Evolutionary conservation across 257 asterid genomes (phyloP).

Genomic region (Forsythia viridissima): DNA sequence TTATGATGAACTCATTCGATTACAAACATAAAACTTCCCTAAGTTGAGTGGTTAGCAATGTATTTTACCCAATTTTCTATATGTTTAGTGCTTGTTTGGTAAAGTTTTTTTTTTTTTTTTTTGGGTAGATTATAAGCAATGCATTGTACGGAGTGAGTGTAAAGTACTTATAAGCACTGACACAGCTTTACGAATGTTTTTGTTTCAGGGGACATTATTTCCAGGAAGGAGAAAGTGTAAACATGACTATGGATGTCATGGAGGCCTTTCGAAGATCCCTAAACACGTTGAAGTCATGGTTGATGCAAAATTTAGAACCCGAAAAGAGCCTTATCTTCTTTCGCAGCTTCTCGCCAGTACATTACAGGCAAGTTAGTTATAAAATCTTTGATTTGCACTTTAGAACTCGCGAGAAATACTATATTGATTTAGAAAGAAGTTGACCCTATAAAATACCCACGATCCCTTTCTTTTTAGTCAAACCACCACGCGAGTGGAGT

Average conservation of each 20-base stretch:
- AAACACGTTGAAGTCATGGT: constrained; percentile 59
- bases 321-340: constrained; percentile 54
- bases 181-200: neutral
- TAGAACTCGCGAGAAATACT: too few species aligned
- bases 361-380: constrained; percentile 50
- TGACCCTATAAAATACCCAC: too few species aligned
- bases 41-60: neutral
- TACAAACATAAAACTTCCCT: neutral
- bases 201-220: constrained; percentile 76
- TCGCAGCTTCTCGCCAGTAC: constrained; percentile 87
- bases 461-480: too few species aligned
- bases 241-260: constrained; percentile 74
- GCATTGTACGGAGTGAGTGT: too few species aligned
- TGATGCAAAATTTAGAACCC: constrained; percentile 35
- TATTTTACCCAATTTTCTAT: neutral
- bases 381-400: too few species aligned
- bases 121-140: too few species aligned
- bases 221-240: constrained; percentile 60
- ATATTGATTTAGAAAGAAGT: too few species aligned
- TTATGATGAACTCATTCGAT: neutral
- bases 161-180: too few species aligned
- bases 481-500: too few species aligned
- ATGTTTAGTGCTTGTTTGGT: neutral
- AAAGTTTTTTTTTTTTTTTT: too few species aligned
- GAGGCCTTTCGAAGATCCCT: constrained; percentile 78